A percentile compares a stretch with the other conserved stretches of the same genome.
Conservation (phyloP, 805 yeast genomes). For the Tetrapisispora arboricola region DNA sequence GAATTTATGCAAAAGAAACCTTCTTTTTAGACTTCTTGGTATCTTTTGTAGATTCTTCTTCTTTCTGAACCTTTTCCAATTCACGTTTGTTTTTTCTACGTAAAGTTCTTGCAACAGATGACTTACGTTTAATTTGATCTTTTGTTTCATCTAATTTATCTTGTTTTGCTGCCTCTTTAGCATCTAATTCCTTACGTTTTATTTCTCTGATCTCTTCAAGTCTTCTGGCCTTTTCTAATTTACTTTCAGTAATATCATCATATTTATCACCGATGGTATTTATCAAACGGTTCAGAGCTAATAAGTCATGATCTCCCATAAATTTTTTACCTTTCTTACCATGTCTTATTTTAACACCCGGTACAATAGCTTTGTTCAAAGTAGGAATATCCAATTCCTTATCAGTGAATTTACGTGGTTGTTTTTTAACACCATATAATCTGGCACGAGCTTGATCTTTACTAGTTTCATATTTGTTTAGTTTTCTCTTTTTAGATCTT, state of each 20-base stretch:
- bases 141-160: conserved; percentile 67
- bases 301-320: conserved; percentile 56
- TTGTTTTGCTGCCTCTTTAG: conserved; percentile 62
- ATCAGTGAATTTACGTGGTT: conserved; percentile 49
- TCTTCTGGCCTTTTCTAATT: conserved; percentile 80
- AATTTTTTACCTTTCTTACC: conserved; percentile 88
- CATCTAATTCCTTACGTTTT: conserved; percentile 77
- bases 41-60: conserved; percentile 7
- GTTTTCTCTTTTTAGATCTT: conserved; percentile 42
- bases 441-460: conserved; percentile 56
- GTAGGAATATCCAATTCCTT: conserved; percentile 71
- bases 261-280: conserved; percentile 72
- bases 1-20: conserved; percentile 40
- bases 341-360: conserved; percentile 64
- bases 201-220: conserved; percentile 83
- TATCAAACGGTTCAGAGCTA: conserved; percentile 57
- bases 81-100: conserved; percentile 47
- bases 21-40: conserved; percentile 30
- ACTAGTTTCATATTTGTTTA: conserved; percentile 44
- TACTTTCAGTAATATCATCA: conserved; percentile 74
- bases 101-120: conserved; percentile 54
- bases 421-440: conserved; percentile 55
- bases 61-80: conserved; percentile 5
- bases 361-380: conserved; percentile 72
- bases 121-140: conserved; percentile 61